A percentile compares a stretch with the other conserved stretches of the same genome.
These are phyloP conservation scores for Zymoseptoria brevis DNA, from an alignment of 2,329 filamentous ascomycete genomes.

Conservation along the genomic window DNA sequence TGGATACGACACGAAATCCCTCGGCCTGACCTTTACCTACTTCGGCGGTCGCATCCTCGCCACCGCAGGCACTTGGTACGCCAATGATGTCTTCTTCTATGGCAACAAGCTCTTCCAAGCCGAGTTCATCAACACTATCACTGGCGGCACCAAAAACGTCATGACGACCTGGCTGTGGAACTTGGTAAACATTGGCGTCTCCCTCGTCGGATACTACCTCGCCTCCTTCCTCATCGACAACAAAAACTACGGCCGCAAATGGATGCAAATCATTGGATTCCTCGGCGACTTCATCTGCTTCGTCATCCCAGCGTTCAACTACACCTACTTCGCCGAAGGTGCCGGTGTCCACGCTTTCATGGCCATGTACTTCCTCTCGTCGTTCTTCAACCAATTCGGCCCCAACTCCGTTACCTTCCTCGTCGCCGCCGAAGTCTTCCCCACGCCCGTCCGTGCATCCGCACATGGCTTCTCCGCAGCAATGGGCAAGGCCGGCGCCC, in stretches of 20 bases:
- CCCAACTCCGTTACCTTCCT: slow-evolving; percentile 96
- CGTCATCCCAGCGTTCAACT: slow-evolving; percentile 82
- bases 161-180: slow-evolving; percentile 90
- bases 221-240: slow-evolving; percentile 87
- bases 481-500: slow-evolving; percentile 77
- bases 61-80: slow-evolving; percentile 85
- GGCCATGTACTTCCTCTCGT: slow-evolving; percentile 95
- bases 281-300: slow-evolving; percentile 90
- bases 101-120: slow-evolving; percentile 96
- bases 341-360: slow-evolving; percentile 81
- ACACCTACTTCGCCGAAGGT: slow-evolving; percentile 67
- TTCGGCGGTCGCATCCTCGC: slow-evolving; percentile 82
- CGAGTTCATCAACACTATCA: slow-evolving; percentile 80
- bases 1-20: slow-evolving; percentile 81
- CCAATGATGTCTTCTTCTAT: slow-evolving; percentile 98
- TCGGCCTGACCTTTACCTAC: slow-evolving; percentile 68
- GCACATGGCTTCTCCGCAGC: slow-evolving; percentile 95
- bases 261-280: slow-evolving; percentile 94
- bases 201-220: slow-evolving; percentile 79
- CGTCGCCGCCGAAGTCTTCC: slow-evolving; percentile 92
- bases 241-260: slow-evolving; percentile 92
- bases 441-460: slow-evolving; percentile 83
- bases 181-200: slow-evolving; percentile 81
- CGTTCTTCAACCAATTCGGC: slow-evolving; percentile 98
- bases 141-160: slow-evolving; percentile 52